Evolutionary conservation across 2,329 filamentous ascomycete species (phyloP).

Genomic region (Penicillium thymicola): DNA sequence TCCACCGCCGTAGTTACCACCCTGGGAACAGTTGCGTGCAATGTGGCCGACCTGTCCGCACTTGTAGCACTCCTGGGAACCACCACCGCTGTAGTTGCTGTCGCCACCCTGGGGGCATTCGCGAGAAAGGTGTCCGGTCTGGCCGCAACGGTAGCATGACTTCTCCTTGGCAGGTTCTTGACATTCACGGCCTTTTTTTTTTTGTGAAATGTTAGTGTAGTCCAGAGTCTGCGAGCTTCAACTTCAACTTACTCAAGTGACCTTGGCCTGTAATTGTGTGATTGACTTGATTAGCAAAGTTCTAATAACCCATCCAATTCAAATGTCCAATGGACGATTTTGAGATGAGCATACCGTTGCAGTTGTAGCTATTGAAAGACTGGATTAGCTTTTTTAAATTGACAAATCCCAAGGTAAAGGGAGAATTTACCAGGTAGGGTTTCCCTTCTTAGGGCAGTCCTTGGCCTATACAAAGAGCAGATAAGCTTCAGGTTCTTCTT

Average conservation of each 20-base stretch:
- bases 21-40: slow-evolving; percentile 63
- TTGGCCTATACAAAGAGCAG: slow-evolving; percentile 61
- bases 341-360: slow-evolving; percentile 58
- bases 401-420: slow-evolving; percentile 2
- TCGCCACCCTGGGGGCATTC: slow-evolving; percentile 56
- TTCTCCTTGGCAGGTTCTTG: slow-evolving; percentile 83
- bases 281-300: slow-evolving; percentile 26
- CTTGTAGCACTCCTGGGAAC: slow-evolving; percentile 87
- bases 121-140: slow-evolving; percentile 85
- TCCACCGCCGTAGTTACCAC: slow-evolving; percentile 50
- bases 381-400: slow-evolving; percentile 2
- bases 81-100: slow-evolving; percentile 46
- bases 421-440: slow-evolving; percentile 70
- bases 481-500: slow-evolving; percentile 14
- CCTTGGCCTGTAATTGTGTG: slow-evolving; percentile 53
- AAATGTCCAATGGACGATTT: background rate
- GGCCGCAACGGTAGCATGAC: slow-evolving; percentile 63
- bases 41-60: slow-evolving; percentile 96
- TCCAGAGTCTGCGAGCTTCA: background rate
- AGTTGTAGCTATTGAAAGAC: slow-evolving; percentile 65
- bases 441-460: slow-evolving; percentile 80
- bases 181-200: slow-evolving; percentile 76
- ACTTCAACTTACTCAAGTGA: slow-evolving; percentile 66
- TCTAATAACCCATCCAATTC: slow-evolving; percentile 13
- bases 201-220: slow-evolving; percentile 11